Percentiles rank a stretch among this genome's conserved stretches.
Conservation (phyloP, 2,329 filamentous ascomycete species). For the Alternaria angustiovoidea region DNA sequence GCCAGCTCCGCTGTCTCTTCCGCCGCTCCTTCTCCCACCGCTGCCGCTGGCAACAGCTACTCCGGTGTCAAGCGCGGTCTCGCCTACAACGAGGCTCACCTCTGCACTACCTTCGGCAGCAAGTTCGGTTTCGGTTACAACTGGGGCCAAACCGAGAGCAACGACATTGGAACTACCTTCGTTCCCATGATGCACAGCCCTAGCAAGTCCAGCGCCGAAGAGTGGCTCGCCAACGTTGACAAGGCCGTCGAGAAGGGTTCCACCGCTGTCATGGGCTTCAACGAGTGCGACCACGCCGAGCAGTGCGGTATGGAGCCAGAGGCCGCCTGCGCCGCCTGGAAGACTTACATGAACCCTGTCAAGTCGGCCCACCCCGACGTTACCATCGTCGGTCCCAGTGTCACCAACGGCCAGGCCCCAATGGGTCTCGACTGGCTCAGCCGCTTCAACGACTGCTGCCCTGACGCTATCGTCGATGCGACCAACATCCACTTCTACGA, state of each 20-base stretch:
- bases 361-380: slow-evolving; percentile 36
- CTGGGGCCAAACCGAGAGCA: slow-evolving; percentile 62
- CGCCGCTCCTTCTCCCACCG: slow-evolving; percentile 25
- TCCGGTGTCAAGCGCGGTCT: slow-evolving; percentile 69
- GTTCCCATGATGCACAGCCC: slow-evolving; percentile 63
- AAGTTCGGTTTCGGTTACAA: slow-evolving; percentile 72
- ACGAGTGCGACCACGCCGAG: slow-evolving; percentile 46
- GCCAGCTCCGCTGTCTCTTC: slow-evolving; percentile 23
- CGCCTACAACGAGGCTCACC: slow-evolving; percentile 68
- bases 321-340: slow-evolving; percentile 44
- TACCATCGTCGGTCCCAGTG: slow-evolving; percentile 46
- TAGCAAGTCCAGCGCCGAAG: slow-evolving; percentile 30
- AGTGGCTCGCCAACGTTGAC: slow-evolving; percentile 53
- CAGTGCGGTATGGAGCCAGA: slow-evolving; percentile 47
- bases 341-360: slow-evolving; percentile 45
- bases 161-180: slow-evolving; percentile 62
- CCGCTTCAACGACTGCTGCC: slow-evolving; percentile 44
- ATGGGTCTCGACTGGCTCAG: slow-evolving; percentile 46
- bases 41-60: slow-evolving; percentile 36
- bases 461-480: slow-evolving; percentile 46
- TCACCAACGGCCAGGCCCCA: slow-evolving; percentile 36
- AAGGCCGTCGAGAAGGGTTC: slow-evolving; percentile 43
- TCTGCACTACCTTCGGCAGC: slow-evolving; percentile 62
- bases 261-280: slow-evolving; percentile 51
- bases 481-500: slow-evolving; percentile 53